These are phyloP conservation scores for Ceratobasidium sp. DNA, from an alignment of 1,284 basidiomycete genomes.

Conservation along the genomic window DNA sequence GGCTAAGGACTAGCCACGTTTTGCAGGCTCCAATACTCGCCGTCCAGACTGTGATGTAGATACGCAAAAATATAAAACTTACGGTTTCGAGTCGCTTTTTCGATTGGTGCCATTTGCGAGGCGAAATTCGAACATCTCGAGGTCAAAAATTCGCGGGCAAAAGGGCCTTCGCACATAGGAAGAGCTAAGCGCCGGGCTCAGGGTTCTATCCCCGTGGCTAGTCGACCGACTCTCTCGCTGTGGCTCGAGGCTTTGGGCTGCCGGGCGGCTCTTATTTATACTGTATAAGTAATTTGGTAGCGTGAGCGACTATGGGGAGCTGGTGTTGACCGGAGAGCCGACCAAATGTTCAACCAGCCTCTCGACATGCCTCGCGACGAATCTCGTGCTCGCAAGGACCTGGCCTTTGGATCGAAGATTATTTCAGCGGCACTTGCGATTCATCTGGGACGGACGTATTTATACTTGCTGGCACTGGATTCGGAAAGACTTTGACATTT, in stretches of 20 bases:
- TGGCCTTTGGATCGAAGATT: neutral
- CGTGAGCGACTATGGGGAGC: slow-evolving; percentile 1
- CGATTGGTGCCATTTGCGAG: slow-evolving; percentile 2
- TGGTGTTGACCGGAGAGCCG: neutral
- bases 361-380: neutral
- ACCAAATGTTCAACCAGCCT: neutral
- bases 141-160: slow-evolving; percentile 17
- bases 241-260: neutral
- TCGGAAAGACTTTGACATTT: slow-evolving; percentile 20
- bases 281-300: neutral
- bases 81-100: slow-evolving; percentile 14
- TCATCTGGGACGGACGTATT: slow-evolving; percentile 5
- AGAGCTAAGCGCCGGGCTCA: slow-evolving; percentile 25
- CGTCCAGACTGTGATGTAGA: neutral
- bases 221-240: neutral
- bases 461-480: slow-evolving; percentile 29
- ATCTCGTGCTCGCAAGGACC: no score
- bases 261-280: slow-evolving; percentile 7
- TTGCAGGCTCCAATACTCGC: neutral
- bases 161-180: neutral
- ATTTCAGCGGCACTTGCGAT: slow-evolving; percentile 6
- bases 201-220: slow-evolving; percentile 2
- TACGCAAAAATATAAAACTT: slow-evolving; percentile 3
- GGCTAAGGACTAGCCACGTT: neutral
- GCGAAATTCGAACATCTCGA: neutral